Evolutionary conservation across 768 basidiomycete genomes (phyloP).

Genomic region (Leccinum uliginosum): DNA sequence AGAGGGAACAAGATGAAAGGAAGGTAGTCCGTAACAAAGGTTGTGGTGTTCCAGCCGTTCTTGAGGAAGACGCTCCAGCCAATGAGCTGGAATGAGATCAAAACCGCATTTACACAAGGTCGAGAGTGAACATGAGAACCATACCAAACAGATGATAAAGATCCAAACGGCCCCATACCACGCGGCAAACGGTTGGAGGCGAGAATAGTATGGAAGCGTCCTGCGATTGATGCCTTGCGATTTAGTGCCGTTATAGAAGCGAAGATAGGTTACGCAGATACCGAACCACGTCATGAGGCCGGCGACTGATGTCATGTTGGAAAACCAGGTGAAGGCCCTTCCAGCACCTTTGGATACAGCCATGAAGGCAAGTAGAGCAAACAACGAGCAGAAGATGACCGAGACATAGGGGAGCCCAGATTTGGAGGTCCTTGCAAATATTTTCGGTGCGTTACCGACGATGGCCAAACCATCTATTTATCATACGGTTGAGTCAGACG

Average conservation of each 20-base stretch:
- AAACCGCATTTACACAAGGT: conserved; percentile 4
- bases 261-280: conserved; percentile 70
- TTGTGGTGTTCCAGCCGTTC: conserved; percentile 50
- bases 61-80: conserved; percentile 51
- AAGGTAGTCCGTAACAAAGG: conserved; percentile 81
- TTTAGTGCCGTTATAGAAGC: conserved; percentile 82
- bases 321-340: conserved; percentile 75
- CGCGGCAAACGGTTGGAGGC: conserved; percentile 72
- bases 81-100: conserved; percentile 41
- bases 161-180: conserved; percentile 40
- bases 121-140: conserved; percentile 20
- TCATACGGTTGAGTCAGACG: not conserved
- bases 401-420: conserved; percentile 75
- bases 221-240: conserved; percentile 72
- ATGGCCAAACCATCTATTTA: conserved; percentile 73
- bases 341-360: conserved; percentile 61
- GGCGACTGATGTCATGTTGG: conserved; percentile 65
- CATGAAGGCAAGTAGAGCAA: conserved; percentile 80
- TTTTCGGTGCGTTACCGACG: conserved; percentile 74
- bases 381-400: conserved; percentile 64
- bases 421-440: conserved; percentile 67
- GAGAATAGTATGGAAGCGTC: conserved; percentile 65
- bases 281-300: conserved; percentile 79
- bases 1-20: conserved; percentile 71
- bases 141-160: conserved; percentile 58